Percentiles rank a stretch among this genome's conserved stretches.
Conservation (phyloP, 116 monocot genomes). For the Dioscorea cayenensis region DNA sequence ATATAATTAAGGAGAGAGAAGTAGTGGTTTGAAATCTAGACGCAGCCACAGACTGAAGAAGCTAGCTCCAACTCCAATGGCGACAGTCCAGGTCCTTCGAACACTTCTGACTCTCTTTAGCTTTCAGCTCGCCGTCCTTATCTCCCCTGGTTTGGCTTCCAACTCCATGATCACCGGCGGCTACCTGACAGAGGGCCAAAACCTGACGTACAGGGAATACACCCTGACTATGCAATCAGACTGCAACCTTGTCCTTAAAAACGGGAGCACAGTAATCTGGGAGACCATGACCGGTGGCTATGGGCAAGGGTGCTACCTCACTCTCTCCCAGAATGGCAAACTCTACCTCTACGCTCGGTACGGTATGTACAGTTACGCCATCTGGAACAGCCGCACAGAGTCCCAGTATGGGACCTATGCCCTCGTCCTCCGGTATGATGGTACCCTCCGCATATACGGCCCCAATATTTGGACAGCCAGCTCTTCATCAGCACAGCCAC, state of each 20-base stretch:
- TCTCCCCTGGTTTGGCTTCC: neutral
- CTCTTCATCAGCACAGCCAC: neutral
- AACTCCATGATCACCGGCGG: neutral
- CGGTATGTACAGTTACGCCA: too few species aligned
- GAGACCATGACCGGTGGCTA: neutral
- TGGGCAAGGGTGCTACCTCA: neutral
- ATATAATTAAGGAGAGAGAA: too few species aligned
- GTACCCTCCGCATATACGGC: neutral
- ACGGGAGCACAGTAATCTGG: neutral
- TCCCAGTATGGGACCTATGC: neutral
- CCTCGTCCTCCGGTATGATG: constrained; percentile 11
- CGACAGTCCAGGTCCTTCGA: neutral
- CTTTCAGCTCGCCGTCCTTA: neutral
- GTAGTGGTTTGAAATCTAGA: too few species aligned
- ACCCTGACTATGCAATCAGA: neutral
- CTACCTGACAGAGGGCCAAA: neutral
- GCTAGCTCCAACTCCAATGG: neutral
- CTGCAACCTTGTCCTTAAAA: constrained; percentile 3
- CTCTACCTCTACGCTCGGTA: neutral
- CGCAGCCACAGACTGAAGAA: neutral
- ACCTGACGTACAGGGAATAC: neutral
- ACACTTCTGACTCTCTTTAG: neutral
- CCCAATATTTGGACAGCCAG: neutral
- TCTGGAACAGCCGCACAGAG: neutral
- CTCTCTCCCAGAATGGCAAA: neutral